Evolutionary conservation across 2,329 filamentous ascomycete species (phyloP), one percentile per base, ranked within the genome.

Genomic region (Talaromyces funiculosus): DNA sequence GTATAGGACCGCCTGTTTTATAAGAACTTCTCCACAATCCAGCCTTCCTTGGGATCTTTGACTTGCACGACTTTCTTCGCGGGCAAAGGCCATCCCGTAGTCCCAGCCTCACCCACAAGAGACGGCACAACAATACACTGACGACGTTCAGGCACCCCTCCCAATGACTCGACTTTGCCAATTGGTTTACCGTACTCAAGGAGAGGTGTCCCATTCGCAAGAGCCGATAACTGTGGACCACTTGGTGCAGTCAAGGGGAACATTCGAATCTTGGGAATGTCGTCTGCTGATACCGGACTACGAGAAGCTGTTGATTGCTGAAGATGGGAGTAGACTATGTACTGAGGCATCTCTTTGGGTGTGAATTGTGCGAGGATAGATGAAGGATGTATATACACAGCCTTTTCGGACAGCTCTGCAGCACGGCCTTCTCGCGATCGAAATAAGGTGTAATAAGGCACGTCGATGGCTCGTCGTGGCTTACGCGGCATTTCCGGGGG

Each of bases 111-210:
- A 68, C 91, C 89, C 0, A 89, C 87, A 65, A 97, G 72, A 65
- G 87, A 88, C 53, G 92, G 88, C 65, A 93, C 84, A 2, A 96
- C 89, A 84, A 90, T 95, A 67, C 89, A 92, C 74, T 94, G 88
- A 53, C 92, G 83, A 64, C 77, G 77, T 67, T 79, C 80, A 45
- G 72, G 76, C 53, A 75, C 72, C 0, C 77, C 79, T 10, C 73
- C 76, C 53, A 79, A 75, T 42, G 76, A 73, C 64, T 82, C 80
- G 14, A 90, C 84, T 79, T 94, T 92, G 67, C 94, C 94, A 71
- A 97, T 87, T 0, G 94, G 93, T 78, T 97, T 97, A 3, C 91
- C 90, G 66, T 93, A 92, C 38, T 84, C 84, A 22, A 97, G 74
- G 58, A 99, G 78, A 53, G 92, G 90, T 12, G 94, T 97, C 0